A percentile compares a stretch with the other conserved stretches of the same genome.
Evolutionary conservation across 2,329 filamentous ascomycete species (phyloP).

Genomic region (Fusarium buxicola): DNA sequence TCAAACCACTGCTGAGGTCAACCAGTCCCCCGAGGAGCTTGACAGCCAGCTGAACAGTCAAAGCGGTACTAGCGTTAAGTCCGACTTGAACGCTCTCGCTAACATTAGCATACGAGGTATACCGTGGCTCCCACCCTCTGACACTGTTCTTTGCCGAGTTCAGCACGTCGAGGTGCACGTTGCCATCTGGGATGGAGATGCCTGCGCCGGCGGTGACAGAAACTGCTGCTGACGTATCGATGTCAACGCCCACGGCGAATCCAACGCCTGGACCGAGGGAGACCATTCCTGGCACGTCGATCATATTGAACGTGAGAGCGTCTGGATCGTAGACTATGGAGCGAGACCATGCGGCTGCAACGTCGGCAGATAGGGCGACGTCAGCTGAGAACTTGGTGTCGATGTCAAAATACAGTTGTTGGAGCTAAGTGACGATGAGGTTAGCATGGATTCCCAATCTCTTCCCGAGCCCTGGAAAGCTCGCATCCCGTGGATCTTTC

Average conservation of each 20-base stretch:
- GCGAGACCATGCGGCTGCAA: slow-evolving; percentile 50
- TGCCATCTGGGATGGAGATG: slow-evolving; percentile 50
- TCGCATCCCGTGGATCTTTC: no score
- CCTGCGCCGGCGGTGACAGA: slow-evolving; percentile 48
- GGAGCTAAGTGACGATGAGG: no score
- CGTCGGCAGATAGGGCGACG: slow-evolving; percentile 51
- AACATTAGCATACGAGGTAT: slow-evolving; percentile 51
- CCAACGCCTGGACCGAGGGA: slow-evolving; percentile 52
- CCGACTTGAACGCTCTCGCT: slow-evolving; percentile 35
- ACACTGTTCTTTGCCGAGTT: slow-evolving; percentile 44
- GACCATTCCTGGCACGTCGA: slow-evolving; percentile 56
- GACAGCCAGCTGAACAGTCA: slow-evolving; percentile 54
- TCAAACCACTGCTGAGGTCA: slow-evolving; percentile 54
- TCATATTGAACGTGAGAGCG: slow-evolving; percentile 51
- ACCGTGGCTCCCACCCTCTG: slow-evolving; percentile 53
- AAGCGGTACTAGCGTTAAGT: slow-evolving; percentile 44
- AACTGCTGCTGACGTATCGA: slow-evolving; percentile 50
- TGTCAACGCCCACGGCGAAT: slow-evolving; percentile 53
- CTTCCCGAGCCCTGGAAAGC: no score
- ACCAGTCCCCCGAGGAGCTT: slow-evolving; percentile 50
- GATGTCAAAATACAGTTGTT: slow-evolving; percentile 56
- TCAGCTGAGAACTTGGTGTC: slow-evolving; percentile 53
- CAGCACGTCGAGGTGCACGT: slow-evolving; percentile 54
- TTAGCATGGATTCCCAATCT: no score
- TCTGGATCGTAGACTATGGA: slow-evolving; percentile 52